phyloP scores from a whole-genome alignment of 129 eudicot genomes.

The Flaveria trinervia region DNA sequence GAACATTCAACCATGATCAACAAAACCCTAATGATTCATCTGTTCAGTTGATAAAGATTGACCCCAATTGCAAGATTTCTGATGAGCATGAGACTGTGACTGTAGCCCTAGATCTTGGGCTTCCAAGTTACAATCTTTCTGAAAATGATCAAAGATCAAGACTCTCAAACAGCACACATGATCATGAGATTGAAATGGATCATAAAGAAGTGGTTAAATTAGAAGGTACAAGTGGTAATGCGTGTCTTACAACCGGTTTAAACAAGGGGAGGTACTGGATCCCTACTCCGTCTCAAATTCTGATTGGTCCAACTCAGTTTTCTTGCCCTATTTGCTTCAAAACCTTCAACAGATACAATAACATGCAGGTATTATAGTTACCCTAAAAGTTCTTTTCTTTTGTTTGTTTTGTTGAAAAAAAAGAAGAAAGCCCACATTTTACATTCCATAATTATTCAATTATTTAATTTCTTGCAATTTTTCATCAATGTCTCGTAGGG shows the following conservation, averaged over 20 bases:
- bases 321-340: slow-evolving; percentile 94
- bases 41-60: slow-evolving; percentile 48
- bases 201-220: slow-evolving; percentile 15
- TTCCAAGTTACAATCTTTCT: slow-evolving; percentile 41
- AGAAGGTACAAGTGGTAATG: slow-evolving; percentile 38
- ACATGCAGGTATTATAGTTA: slow-evolving; percentile 75
- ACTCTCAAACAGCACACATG: slow-evolving; percentile 29
- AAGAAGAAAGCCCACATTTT: slow-evolving; percentile 18
- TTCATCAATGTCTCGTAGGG: slow-evolving; percentile 41
- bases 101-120: slow-evolving; percentile 65
- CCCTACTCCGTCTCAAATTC: slow-evolving; percentile 87
- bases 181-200: slow-evolving; percentile 18
- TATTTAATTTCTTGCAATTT: slow-evolving; percentile 28
- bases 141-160: slow-evolving; percentile 45
- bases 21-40: slow-evolving; percentile 7
- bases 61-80: slow-evolving; percentile 26
- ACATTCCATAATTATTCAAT: background rate
- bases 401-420: background rate
- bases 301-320: slow-evolving; percentile 91
- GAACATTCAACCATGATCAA: slow-evolving; percentile 27
- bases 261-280: slow-evolving; percentile 95
- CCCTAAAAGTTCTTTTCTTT: background rate
- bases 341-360: slow-evolving; percentile 93
- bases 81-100: slow-evolving; percentile 37
- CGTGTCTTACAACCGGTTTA: slow-evolving; percentile 45